Base-by-base conservation (phyloP, 2,329 filamentous ascomycete species). In the Monilinia laxa region DNA sequence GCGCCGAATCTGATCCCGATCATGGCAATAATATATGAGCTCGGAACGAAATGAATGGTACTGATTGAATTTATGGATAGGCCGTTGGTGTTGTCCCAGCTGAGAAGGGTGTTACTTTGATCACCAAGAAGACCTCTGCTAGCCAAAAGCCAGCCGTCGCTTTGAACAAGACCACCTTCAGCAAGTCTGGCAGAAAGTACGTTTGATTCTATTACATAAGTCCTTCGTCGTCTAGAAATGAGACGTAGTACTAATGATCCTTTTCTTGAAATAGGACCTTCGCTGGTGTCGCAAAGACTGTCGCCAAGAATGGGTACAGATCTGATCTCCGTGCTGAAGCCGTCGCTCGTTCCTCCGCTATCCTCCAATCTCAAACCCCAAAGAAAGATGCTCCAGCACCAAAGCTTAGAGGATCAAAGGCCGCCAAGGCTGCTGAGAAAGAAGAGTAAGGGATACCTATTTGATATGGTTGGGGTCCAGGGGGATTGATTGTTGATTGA, bases 241-340 rank as follows among this genome's bases (percentile, higher is more conserved):
- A 25, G 20, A 11, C 12, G 12, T 25, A 3, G 38, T 51, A 60
- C 58, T 60, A 51, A 60, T 3, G 28, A 51, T 20, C 12, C 56
- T 12, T 16, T 54, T 52, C 23, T 31, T 25, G 25, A 20, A 64
- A 28, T 73, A 95, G 92, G 87, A 90, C 90, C 83, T 98, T 93
- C 89, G 91, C 90, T 84, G 85, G 86, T 76, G 87, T 98, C 79
- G 93, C 93, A 82, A 90, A 87, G 84, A 84, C 85, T 79, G 87
- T 89, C 76, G 90, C 92, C 80, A 93, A 92, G 87, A 85, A 86
- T 79, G 87, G 89, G 78, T 99, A 98, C 90, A 91, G 91, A 76
- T 77, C 85, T 76, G 91, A 94, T 79, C 85, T 93, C 81, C 90
- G 90, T 75, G 82, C 86, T 77, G 84, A 84, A 76, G 93, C 94